Evolutionary conservation across 495 filamentous ascomycete species (phyloP).

Genomic region (Aspergillus sclerotioniger): DNA sequence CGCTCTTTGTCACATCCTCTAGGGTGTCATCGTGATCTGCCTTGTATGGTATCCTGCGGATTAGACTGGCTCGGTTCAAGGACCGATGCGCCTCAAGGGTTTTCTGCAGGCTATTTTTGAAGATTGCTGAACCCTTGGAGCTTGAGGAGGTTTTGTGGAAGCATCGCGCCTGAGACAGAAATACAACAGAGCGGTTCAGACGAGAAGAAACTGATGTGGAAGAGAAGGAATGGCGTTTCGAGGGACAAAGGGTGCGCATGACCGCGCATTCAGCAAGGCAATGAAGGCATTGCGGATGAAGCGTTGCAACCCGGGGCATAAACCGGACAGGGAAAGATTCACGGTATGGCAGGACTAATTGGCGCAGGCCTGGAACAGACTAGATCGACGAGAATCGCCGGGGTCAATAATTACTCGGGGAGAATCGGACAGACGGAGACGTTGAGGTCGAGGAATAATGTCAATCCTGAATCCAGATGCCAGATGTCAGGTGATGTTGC

Average conservation of each 20-base stretch:
- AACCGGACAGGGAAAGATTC: conserved; percentile 1
- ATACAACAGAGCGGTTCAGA: neutral
- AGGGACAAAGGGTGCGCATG: conserved; percentile 28
- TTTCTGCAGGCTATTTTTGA: conserved; percentile 37
- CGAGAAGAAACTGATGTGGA: conserved; percentile 13
- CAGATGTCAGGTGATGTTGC: no score
- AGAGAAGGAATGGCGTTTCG: conserved; percentile 3
- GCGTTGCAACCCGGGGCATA: conserved; percentile 12
- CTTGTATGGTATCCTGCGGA: conserved; percentile 26
- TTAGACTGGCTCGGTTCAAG: conserved; percentile 43
- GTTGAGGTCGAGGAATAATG: neutral
- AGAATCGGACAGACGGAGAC: neutral
- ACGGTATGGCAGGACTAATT: neutral
- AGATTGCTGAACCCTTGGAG: conserved; percentile 26
- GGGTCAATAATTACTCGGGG: neutral
- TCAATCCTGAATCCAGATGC: no score
- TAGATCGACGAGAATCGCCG: neutral
- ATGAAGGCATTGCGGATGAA: conserved; percentile 18
- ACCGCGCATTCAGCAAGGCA: conserved; percentile 20
- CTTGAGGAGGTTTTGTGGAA: conserved; percentile 14
- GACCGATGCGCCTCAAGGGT: conserved; percentile 54
- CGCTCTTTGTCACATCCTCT: neutral
- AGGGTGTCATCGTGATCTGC: neutral
- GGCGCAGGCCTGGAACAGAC: no score
- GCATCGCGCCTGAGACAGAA: conserved; percentile 5